Base-by-base conservation (phyloP, 2,329 filamentous ascomycete genomes). In the Trichoderma sp. region DNA sequence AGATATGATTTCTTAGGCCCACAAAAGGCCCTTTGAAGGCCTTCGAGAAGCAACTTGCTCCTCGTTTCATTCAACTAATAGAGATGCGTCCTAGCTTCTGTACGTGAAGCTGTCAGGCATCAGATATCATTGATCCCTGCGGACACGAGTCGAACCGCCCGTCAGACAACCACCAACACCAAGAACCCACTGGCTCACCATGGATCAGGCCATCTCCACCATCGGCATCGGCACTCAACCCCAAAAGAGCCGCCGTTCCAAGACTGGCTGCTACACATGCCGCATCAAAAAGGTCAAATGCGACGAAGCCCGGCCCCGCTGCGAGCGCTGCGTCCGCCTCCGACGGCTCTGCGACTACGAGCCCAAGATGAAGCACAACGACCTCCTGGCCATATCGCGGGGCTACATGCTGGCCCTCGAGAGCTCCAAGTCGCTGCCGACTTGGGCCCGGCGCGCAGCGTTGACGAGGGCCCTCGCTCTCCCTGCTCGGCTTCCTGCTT, bases 241-340 rank as follows among this genome's bases (percentile, higher is more conserved):
- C 14, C 66, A 62, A 17, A 68, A 66, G 44, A 55, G 44, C 21
- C 64, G 67, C 21, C 68, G 70, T 7, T 72, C 70, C 4, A 67
- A 67, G 24, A 69, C 64, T 5, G 70, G 70, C 54, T 74, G 67
- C 44, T 72, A 69, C 69, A 75, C 73, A 0, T 75, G 72, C 52
- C 71, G 73, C 47, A 66, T 68, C 4, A 75, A 74, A 58, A 75
- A 75, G 64, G 72, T 74, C 28, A 75, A 75, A 41, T 76, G 73
- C 55, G 74, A 75, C 55, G 73, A 75, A 63, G 64, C 52, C 47
- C 65, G 66, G 21, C 73, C 73, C 1, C 67, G 68, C 28, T 75
- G 72, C 50, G 63, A 67, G 30, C 70, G 72, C 44, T 75, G 73
- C 63, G 61, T 66, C 1, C 70, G 73, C 10, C 62, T 75, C 21